Evolutionary conservation across 2,329 filamentous ascomycete genomes (phyloP), one percentile per base, ranked within the genome.

Genomic region (Aciculosporium take): DNA sequence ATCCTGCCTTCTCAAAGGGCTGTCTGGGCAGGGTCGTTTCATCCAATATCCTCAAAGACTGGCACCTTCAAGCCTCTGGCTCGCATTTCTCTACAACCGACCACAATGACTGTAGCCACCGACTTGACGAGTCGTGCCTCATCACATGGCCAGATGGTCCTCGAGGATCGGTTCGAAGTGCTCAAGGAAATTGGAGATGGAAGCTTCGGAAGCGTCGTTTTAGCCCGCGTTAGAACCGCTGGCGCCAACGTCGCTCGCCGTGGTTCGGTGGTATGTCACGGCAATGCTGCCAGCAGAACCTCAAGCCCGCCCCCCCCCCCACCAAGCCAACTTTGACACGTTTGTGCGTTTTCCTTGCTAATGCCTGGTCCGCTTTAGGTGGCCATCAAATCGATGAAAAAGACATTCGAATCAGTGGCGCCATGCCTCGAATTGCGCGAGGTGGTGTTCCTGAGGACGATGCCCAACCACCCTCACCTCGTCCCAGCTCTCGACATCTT

Each of bases 341-440:
- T n/a, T n/a, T n/a, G n/a, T 17, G 7, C 24, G 28, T 30, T 25
- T 34, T 34, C 40, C 20, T 24, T 20, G 51, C 47, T 53, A 47
- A 36, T 31, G 43, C 20, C 20, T 4, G 13, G 20, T 7, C 4
- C 13, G 20, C 12, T 5, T 10, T 42, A 96, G 91, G 84, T 98
- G 54, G 91, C 91, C 33, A 95, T 98, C 66, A 98, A 98, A 67
- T 96, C 91, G 5, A 98, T 98, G 91, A 98, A 98, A 73, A 98
- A 98, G 75, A 88, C 83, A 0, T 98, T 96, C 54, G 88, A 96
- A 53, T 94, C 85, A 2, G 87, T 95, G 57, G 68, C 76, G 13
- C 83, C 87, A 40, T 98, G 91, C 60, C 66, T 95, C 48, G 91
- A 98, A 62, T 75, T 98, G 41, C 81, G 91, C 47, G 91, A 98